Evolutionary conservation across 495 filamentous ascomycete genomes (phyloP), one percentile per base, ranked within the genome.

Genomic region (Hypoxylon crocopeplum): DNA sequence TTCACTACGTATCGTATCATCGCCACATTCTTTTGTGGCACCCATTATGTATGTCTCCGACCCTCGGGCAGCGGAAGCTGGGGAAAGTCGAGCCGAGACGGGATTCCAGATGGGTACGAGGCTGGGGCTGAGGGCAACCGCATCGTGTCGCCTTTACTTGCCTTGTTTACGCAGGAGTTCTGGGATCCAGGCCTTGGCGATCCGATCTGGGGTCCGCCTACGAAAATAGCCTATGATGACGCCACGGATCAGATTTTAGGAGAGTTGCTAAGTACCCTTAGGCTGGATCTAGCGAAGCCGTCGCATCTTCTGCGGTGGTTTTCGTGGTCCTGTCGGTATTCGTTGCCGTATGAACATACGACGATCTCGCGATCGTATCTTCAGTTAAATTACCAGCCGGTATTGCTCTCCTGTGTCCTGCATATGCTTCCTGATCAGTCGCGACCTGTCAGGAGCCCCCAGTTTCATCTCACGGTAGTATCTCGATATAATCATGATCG

Each of bases 311-410:
- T n/a, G n/a, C 15, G 32, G 10, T 17, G 13, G 29, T 22, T 27
- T 27, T 27, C 24, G n/a, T n/a, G n/a, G n/a, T n/a, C n/a, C n/a
- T n/a, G n/a, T n/a, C n/a, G n/a, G n/a, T n/a, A n/a, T n/a, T n/a
- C 15, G 25, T 21, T 19, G 15, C 2, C 17, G 20, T n/a, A 47
- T 3, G 10, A 52, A 59, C 56, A 36, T 59, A 48, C 41, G 48
- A 59, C 41, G 1, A 24, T 59, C 48, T 59, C 56, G 32, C 56
- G 56, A 59, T 33, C 20, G 17, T 33, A 20, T 47, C 16, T 15
- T 22, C 8, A n/a, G 12, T 20, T 12, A 13, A 34, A 5, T 34
- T 6, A 34, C 8, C 8, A n/a, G 32, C 12, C 17, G 34, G 7
- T 15, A 16, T 25, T 42, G 19, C 17, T 5, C 24, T 27, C 8